Evolutionary conservation across 148 eudicot species (phyloP).

Genomic region (Nepenthes mirabilis): DNA sequence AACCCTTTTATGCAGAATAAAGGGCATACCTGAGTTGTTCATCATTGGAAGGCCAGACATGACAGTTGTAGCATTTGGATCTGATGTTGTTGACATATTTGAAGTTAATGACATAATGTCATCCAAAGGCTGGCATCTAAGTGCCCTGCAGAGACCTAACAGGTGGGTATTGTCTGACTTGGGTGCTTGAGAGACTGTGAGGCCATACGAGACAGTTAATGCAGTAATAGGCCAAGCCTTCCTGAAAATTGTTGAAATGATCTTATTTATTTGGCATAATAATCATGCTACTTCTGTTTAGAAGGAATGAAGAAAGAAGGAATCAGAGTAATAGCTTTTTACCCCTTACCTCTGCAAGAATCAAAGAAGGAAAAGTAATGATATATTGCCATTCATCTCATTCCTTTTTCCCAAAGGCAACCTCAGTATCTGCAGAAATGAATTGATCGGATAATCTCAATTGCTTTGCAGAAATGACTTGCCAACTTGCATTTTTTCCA

Average conservation of each 20-base stretch:
- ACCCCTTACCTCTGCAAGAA: no score
- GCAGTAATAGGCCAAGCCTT: no score
- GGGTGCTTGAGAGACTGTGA: not conserved
- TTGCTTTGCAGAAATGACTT: not conserved
- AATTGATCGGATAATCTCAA: no score
- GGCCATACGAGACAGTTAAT: no score
- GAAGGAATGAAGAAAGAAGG: not conserved
- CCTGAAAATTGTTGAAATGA: no score
- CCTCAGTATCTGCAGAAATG: no score
- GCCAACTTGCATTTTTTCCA: not conserved
- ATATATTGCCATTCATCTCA: no score
- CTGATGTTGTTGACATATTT: slow-evolving; percentile 65
- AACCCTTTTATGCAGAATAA: slow-evolving; percentile 32
- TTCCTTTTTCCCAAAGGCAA: no score
- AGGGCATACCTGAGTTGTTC: slow-evolving; percentile 57
- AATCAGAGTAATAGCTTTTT: no score
- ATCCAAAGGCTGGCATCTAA: slow-evolving; percentile 95
- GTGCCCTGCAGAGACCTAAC: slow-evolving; percentile 86
- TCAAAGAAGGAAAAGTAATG: no score
- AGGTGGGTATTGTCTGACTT: slow-evolving; percentile 25
- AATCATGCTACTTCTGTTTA: not conserved
- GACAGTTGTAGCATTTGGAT: slow-evolving; percentile 93
- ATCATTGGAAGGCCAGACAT: slow-evolving; percentile 90
- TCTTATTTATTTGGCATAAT: no score
- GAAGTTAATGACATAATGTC: slow-evolving; percentile 93